A percentile compares a stretch with the other conserved stretches of the same genome.
These are phyloP conservation scores for Fusarium torulosum DNA, from an alignment of 2,329 filamentous ascomycete species.

Conservation along the genomic window DNA sequence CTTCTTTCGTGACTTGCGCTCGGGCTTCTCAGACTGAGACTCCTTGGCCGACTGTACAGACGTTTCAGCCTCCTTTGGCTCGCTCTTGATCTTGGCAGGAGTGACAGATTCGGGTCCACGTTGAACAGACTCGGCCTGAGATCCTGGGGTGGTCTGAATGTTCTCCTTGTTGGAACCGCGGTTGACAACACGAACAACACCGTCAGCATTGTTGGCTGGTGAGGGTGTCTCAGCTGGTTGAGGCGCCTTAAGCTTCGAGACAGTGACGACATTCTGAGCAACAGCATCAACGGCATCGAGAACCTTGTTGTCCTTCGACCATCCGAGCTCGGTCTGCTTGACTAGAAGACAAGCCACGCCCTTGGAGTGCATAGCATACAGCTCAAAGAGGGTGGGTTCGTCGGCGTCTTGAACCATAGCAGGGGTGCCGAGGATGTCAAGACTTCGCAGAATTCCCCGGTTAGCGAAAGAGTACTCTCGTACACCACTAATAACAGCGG, in stretches of 20 bases:
- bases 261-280: constrained; percentile 77
- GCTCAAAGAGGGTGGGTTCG: constrained; percentile 86
- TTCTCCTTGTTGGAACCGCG: constrained; percentile 55
- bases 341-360: constrained; percentile 92
- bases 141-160: constrained; percentile 43
- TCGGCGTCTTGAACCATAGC: constrained; percentile 72
- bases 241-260: constrained; percentile 74
- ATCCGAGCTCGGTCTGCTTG: constrained; percentile 90
- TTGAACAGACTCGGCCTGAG: constrained; percentile 47
- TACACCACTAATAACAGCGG: constrained; percentile 96
- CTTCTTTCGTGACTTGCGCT: constrained; percentile 75
- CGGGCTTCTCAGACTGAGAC: constrained; percentile 66
- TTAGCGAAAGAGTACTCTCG: constrained; percentile 93
- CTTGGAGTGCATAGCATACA: constrained; percentile 98
- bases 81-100: constrained; percentile 57
- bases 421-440: constrained; percentile 85
- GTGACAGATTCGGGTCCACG: constrained; percentile 52
- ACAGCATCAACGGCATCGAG: constrained; percentile 82
- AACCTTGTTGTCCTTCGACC: constrained; percentile 91
- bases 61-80: constrained; percentile 63
- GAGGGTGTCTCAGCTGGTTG: constrained; percentile 55
- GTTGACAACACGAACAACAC: constrained; percentile 52
- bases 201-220: constrained; percentile 54
- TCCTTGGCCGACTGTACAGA: constrained; percentile 56
- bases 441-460: constrained; percentile 86